Evolutionary conservation across 192 early-diverging fungal species (phyloP).

Genomic region (Chytriomyces hyalinus): DNA sequence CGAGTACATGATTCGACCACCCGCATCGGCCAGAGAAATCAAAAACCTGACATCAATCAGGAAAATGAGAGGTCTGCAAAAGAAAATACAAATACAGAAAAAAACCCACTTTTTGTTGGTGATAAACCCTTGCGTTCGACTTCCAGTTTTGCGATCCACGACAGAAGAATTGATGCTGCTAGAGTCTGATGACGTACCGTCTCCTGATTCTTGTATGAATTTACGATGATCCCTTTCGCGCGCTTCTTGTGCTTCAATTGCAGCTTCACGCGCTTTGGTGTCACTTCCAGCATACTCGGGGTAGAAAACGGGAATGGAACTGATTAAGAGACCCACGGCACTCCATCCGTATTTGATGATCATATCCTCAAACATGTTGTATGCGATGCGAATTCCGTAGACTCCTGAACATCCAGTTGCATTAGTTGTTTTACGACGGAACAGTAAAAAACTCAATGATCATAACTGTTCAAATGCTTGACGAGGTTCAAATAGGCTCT

Average conservation of each 20-base stretch:
- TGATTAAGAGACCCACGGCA: constrained; percentile 83
- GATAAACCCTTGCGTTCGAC: constrained; percentile 55
- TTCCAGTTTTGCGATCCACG: constrained; percentile 43
- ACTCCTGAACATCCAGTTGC: constrained; percentile 30
- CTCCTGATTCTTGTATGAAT: neutral
- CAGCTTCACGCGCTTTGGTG: constrained; percentile 34
- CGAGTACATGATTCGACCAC: constrained; percentile 89
- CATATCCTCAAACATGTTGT: constrained; percentile 81
- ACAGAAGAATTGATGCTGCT: too few relatives aligned
- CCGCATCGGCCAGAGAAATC: constrained; percentile 87
- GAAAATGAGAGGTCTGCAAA: neutral
- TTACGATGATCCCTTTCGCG: neutral
- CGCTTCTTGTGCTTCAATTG: constrained; percentile 22
- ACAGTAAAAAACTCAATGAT: neutral
- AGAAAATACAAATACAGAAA: neutral
- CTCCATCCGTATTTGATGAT: constrained; percentile 97
- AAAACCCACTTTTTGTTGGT: constrained; percentile 46
- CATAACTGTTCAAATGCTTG: constrained; percentile 55
- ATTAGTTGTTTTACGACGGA: neutral
- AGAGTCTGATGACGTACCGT: neutral
- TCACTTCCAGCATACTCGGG: constrained; percentile 37
- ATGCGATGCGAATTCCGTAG: constrained; percentile 57
- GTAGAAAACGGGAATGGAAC: constrained; percentile 88
- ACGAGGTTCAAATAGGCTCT: constrained; percentile 54
- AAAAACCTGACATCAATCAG: constrained; percentile 66